Percentiles rank a stretch among this genome's conserved stretches.
These are phyloP conservation scores for Pleurotus ostreatus DNA, from an alignment of 768 basidiomycete species.

Conservation along the genomic window DNA sequence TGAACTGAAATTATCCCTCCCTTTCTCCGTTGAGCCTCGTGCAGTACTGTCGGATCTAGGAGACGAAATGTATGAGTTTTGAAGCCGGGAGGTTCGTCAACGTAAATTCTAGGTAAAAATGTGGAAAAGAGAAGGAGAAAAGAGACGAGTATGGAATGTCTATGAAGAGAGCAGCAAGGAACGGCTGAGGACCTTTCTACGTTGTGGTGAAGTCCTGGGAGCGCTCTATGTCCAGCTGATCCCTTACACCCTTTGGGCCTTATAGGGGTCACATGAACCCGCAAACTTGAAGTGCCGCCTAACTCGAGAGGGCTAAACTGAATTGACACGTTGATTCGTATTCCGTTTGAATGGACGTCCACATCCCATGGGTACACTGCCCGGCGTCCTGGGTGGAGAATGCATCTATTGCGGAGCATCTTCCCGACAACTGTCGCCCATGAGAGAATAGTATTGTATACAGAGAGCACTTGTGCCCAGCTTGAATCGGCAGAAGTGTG, in stretches of 20 bases:
- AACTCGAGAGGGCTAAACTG: not conserved
- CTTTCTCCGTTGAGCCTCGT: not conserved
- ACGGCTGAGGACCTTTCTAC: constrained; percentile 18
- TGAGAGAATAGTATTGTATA: too few species aligned
- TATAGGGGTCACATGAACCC: constrained; percentile 21
- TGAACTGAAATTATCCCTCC: not conserved
- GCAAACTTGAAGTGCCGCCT: too few species aligned
- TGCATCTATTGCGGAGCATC: too few species aligned
- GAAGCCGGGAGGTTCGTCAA: constrained; percentile 4
- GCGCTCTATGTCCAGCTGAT: constrained; percentile 22
- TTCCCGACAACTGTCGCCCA: too few species aligned
- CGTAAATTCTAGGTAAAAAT: constrained; percentile 14
- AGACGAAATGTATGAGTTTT: not conserved
- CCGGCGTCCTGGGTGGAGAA: too few species aligned
- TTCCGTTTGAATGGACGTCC: not conserved
- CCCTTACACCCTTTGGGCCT: constrained; percentile 19
- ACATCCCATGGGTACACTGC: not conserved
- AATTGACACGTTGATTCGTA: constrained; percentile 3
- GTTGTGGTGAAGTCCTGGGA: not conserved
- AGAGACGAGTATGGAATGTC: constrained; percentile 13
- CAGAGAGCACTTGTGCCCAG: too few species aligned
- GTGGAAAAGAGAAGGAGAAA: constrained; percentile 9
- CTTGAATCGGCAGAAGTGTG: too few species aligned
- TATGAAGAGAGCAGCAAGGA: constrained; percentile 15
- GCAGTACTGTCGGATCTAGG: constrained; percentile 2